phyloP scores from a whole-genome alignment of 2,329 filamentous ascomycete genomes.

The Zymoseptoria ardabiliae region DNA sequence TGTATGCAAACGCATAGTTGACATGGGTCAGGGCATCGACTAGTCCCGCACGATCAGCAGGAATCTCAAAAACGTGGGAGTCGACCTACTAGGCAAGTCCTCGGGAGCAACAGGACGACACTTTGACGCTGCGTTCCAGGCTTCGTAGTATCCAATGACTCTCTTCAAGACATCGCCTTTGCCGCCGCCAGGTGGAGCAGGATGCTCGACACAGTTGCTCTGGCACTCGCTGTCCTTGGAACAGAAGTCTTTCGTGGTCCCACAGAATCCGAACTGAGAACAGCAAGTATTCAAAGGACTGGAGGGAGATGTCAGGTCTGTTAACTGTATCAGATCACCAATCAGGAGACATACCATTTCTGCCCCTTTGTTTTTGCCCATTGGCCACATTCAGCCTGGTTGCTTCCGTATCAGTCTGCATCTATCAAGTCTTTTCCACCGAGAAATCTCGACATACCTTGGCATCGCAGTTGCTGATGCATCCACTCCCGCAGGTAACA shows the following conservation, averaged over 20 bases:
- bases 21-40: constrained; percentile 1
- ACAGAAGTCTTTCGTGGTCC: background rate
- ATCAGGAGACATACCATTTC: constrained; percentile 1
- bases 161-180: background rate
- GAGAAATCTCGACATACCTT: too few species aligned
- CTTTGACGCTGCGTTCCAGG: background rate
- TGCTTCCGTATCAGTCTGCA: too few species aligned
- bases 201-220: background rate
- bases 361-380: too few species aligned
- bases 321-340: too few species aligned
- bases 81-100: too few species aligned
- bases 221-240: background rate
- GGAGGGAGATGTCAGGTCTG: too few species aligned
- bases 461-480: constrained; percentile 1
- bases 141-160: constrained; percentile 6
- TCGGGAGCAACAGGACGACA: background rate
- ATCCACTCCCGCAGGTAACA: constrained; percentile 2
- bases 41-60: too few species aligned
- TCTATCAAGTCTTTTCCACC: too few species aligned
- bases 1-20: constrained; percentile 4
- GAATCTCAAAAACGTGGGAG: too few species aligned
- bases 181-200: background rate
- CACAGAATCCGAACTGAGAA: background rate
- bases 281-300: too few species aligned
- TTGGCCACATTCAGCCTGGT: too few species aligned